These are phyloP conservation scores for Wickerhamiella kurtzmanii DNA, from an alignment of 805 yeast species.

Conservation along the genomic window DNA sequence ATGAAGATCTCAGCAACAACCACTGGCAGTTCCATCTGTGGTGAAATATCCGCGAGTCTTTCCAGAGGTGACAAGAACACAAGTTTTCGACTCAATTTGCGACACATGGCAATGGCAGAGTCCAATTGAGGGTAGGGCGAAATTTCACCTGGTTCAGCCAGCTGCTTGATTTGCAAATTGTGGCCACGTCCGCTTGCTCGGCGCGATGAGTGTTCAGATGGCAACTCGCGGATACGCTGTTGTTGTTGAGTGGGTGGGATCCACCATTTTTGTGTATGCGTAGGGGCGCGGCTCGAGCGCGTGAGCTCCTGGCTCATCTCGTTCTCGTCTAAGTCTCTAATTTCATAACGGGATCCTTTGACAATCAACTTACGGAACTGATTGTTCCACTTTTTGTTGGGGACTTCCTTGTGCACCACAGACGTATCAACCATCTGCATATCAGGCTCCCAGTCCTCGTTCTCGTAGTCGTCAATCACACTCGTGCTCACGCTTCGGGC, in stretches of 20 bases:
- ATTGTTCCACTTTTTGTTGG: background rate
- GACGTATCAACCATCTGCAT: constrained; percentile 12
- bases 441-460: constrained; percentile 13
- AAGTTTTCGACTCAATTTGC: constrained; percentile 17
- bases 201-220: background rate
- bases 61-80: constrained; percentile 21
- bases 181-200: background rate
- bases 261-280: background rate
- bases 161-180: background rate
- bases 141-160: background rate
- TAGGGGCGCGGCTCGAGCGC: background rate
- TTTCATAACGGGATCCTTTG: constrained; percentile 12
- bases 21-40: constrained; percentile 15
- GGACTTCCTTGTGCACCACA: constrained; percentile 3
- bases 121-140: background rate
- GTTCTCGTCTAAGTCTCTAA: background rate
- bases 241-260: background rate
- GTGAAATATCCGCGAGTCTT: constrained; percentile 19
- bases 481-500: background rate
- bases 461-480: background rate
- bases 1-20: constrained; percentile 19
- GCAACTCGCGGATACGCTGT: background rate
- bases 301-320: background rate
- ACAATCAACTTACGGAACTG: constrained; percentile 6
- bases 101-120: constrained; percentile 12